Evolutionary conservation across 306 rosid genomes (phyloP), one percentile per base, ranked within the genome.

Genomic region (Castanospermum australe): DNA sequence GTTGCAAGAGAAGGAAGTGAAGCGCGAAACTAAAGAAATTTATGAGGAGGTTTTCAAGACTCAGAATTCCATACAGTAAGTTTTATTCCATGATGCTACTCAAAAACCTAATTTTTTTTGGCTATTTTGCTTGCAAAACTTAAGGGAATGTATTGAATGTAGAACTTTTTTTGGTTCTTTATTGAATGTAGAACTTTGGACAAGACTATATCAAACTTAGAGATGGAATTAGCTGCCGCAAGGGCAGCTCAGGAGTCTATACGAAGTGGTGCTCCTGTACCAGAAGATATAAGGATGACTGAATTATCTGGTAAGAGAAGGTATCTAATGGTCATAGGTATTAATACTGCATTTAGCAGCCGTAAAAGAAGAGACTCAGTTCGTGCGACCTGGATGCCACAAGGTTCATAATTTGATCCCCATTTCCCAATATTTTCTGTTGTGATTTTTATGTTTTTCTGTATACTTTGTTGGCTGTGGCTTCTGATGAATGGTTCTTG

Each of bases 331-430:
- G 97, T 96, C 42, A 55, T 96, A 59, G 99, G 99, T 73, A 84
- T 96, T 72, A 96, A 96, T 65, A 96, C 99, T 56, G 99, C 99
- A 77, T 96, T 96, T 72, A 96, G 99, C 86, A 96, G 99, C 93
- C 75, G 99, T 59, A 93, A 90, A 88, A 91, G 99, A 89, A 87
- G 99, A 84, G 98, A 96, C 79, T 96, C 99, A 0, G 90, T 96
- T 90, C 96, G 99, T 22, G 94, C 88, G 7, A 91, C 99, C 1
- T 96, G 99, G 98, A 86, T 96, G 92, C 98, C 92, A 56, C 99
- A 91, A 96, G 99, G 99, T 96, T 71, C 51, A 50, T 83, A 47
- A 39, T 42, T 67, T 55, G 35, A 69, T 52, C 33, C 78, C 38
- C 10, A 5, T 64, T 80, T 66, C 60, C 11, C 25, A 22, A 24